Evolutionary conservation across 208 protist genomes (phyloP).

Genomic region (Tritrichomonas musculus): DNA sequence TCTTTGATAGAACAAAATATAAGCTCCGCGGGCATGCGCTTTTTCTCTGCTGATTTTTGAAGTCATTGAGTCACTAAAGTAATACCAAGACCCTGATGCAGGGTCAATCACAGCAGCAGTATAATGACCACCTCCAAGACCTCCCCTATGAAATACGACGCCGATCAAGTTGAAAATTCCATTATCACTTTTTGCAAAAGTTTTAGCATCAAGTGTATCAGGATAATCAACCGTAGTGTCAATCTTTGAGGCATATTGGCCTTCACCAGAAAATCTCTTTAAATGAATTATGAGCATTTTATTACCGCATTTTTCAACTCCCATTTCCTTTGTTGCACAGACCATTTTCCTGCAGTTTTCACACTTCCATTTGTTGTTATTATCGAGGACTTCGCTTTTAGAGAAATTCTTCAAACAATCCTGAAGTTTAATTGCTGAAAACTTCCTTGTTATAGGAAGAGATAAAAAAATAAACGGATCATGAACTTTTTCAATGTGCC

Average conservation of each 20-base stretch:
- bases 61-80: neutral
- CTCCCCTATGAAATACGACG: neutral
- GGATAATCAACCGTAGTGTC: neutral
- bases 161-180: neutral
- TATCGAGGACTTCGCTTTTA: neutral
- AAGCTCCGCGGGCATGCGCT: neutral
- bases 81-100: neutral
- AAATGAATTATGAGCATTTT: neutral
- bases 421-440: neutral
- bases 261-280: neutral
- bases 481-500: neutral
- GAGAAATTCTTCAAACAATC: neutral
- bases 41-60: neutral
- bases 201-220: neutral
- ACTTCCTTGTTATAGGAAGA: slow-evolving; percentile 36
- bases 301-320: neutral
- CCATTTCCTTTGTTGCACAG: neutral
- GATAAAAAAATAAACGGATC: neutral
- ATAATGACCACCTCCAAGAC: neutral
- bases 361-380: neutral
- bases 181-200: neutral
- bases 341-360: neutral
- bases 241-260: neutral
- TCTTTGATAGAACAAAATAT: slow-evolving; percentile 8
- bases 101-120: neutral